A percentile compares a stretch with the other conserved stretches of the same genome.
Conservation (phyloP, 345 rosid genomes). For the Populus tremula region DNA sequence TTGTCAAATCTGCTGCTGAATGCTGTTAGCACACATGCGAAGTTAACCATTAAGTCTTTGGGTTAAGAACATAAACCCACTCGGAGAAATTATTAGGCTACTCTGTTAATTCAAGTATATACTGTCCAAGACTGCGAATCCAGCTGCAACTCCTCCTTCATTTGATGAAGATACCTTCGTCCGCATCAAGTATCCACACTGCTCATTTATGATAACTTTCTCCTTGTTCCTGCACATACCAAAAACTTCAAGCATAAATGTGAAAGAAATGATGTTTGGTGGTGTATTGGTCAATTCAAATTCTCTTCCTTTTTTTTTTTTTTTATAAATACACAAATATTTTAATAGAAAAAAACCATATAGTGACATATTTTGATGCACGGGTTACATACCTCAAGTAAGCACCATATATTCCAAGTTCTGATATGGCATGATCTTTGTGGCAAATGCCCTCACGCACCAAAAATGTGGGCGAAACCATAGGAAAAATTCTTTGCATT, state of each 20-base stretch:
- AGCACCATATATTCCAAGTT: constrained; percentile 83
- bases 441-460: constrained; percentile 72
- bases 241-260: background rate
- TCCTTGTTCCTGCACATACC: constrained; percentile 71
- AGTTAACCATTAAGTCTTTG: background rate
- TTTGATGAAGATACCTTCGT: constrained; percentile 81
- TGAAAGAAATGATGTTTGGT: background rate
- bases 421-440: constrained; percentile 73
- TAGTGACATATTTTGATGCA: constrained; percentile 1
- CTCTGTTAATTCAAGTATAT: constrained; percentile 60
- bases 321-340: too few relatives aligned
- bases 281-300: background rate
- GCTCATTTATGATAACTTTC: constrained; percentile 65
- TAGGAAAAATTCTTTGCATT: constrained; percentile 95
- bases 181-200: constrained; percentile 83
- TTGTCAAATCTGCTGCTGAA: background rate
- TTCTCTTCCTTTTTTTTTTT: background rate
- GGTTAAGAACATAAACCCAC: background rate
- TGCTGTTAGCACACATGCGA: background rate
- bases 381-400: constrained; percentile 64
- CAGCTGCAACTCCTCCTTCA: constrained; percentile 98
- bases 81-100: background rate
- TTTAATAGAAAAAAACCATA: too few relatives aligned
- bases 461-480: constrained; percentile 52
- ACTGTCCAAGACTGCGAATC: constrained; percentile 91